phyloP scores from a whole-genome alignment of 1,284 basidiomycete species.

The Fomitopsis betulina region DNA sequence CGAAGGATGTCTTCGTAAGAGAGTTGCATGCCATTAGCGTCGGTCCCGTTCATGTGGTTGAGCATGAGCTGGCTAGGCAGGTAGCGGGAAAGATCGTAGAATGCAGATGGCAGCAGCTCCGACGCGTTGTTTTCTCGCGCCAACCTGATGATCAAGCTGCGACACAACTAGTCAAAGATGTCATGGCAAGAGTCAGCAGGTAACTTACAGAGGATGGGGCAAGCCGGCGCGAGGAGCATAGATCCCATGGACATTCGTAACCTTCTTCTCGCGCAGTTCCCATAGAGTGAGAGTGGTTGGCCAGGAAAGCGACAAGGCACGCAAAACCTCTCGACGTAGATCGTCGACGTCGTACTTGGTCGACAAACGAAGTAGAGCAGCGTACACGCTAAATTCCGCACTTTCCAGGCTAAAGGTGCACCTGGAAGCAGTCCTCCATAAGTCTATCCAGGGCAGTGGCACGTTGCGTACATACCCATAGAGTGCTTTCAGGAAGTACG shows the following conservation, averaged over 20 bases:
- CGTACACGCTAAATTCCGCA: constrained; percentile 44
- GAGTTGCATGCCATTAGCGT: constrained; percentile 30
- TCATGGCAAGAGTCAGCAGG: background rate
- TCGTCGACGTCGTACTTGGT: constrained; percentile 56
- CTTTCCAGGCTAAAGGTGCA: constrained; percentile 34
- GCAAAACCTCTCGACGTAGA: constrained; percentile 51
- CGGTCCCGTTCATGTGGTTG: constrained; percentile 26
- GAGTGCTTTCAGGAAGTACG: constrained; percentile 49
- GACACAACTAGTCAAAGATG: constrained; percentile 14
- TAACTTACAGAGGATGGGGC: constrained; percentile 62
- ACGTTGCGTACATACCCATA: constrained; percentile 47
- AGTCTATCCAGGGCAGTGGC: constrained; percentile 1
- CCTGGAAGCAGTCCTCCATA: constrained; percentile 1
- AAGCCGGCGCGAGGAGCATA: constrained; percentile 49
- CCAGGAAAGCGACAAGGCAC: constrained; percentile 47
- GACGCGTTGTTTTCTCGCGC: constrained; percentile 34
- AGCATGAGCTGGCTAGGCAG: constrained; percentile 37
- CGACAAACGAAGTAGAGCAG: constrained; percentile 54
- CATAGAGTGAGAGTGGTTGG: constrained; percentile 53
- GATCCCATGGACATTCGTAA: constrained; percentile 41
- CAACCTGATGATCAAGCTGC: constrained; percentile 40
- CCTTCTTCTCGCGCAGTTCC: constrained; percentile 56
- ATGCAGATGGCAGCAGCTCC: constrained; percentile 41
- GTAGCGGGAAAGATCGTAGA: constrained; percentile 49
- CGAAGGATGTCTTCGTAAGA: constrained; percentile 49